Evolutionary conservation across 179 eudicot genomes (phyloP).

Genomic region (Beta macrorhiza): DNA sequence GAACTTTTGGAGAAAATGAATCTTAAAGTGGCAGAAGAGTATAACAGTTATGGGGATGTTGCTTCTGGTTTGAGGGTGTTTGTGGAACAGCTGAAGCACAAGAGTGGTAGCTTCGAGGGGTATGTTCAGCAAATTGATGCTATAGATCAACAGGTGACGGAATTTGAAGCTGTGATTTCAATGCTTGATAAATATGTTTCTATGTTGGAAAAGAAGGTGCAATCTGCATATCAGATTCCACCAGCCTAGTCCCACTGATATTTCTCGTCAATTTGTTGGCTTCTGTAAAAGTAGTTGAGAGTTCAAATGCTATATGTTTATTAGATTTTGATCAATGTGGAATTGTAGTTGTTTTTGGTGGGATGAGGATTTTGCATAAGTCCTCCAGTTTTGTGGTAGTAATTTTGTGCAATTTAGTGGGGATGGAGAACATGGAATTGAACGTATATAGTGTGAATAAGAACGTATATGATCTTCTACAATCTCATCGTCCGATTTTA

Average conservation of each 20-base stretch:
- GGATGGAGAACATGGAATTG: background rate
- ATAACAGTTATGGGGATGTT: slow-evolving; percentile 72
- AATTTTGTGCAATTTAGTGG: no score
- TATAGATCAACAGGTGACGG: slow-evolving; percentile 86
- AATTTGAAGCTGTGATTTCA: slow-evolving; percentile 89
- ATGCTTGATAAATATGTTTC: slow-evolving; percentile 83
- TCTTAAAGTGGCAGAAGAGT: slow-evolving; percentile 85
- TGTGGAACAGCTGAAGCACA: slow-evolving; percentile 81
- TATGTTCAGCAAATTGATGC: slow-evolving; percentile 82
- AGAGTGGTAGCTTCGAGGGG: slow-evolving; percentile 74
- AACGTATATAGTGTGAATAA: background rate
- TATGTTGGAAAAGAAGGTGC: slow-evolving; percentile 74
- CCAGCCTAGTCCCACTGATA: slow-evolving; percentile 36
- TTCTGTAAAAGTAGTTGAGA: background rate
- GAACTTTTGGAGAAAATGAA: slow-evolving; percentile 96
- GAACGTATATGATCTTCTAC: background rate
- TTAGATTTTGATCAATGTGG: background rate
- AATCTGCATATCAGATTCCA: slow-evolving; percentile 55
- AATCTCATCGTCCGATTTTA: background rate
- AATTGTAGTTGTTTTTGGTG: background rate
- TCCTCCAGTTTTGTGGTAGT: background rate
- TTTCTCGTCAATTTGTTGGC: background rate
- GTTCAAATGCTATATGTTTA: background rate
- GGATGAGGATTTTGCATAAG: background rate
- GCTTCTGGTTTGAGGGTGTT: slow-evolving; percentile 94